Evolutionary conservation across 305 asterid genomes (phyloP), one percentile per base, ranked within the genome.

Genomic region (Solanum chacoense): DNA sequence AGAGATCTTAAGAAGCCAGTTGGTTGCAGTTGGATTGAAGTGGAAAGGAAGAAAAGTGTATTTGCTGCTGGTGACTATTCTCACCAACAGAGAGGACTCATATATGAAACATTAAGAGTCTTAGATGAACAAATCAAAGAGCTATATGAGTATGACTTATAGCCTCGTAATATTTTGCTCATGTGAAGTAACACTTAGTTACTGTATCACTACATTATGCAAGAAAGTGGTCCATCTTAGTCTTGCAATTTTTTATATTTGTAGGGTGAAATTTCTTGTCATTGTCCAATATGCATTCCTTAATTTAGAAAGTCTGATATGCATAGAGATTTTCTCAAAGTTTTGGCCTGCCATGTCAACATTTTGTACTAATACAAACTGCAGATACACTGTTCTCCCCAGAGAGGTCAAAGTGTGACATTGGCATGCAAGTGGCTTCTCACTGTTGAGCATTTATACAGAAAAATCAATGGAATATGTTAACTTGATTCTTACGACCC

Each of bases 1-100:
- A 93, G 91, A 88, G 94, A 96, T 89, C 91, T 94, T 91, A 94
- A 95, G 91, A 96, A 95, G 94, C 96, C 98, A 79, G 97, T 97
- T 37, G 99, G 98, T 88, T 96, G 99, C 92, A 96, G 99, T 93
- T 96, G 98, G 98, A 93, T 95, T 90, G 98, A 95, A 89, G 96
- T 95, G 89, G 98, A 94, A 29, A 88, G 88, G 78, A 90, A 88
- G 85, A 95, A 94, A 88, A 92, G 88, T 88, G 91, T 92, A 45
- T 96, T 95, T 92, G 88, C 93, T 28, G 98, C 98, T 67, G 98
- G 97, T 90, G 98, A 95, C 86, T 93, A 74, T 88, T 94, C 94
- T 91, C 98, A 96, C 90, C 94, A 95, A 8, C 87, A 94, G 77
- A 91, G 95, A 90, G 83, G 87, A 84, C 76, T 75, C 45, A 94